phyloP scores from a whole-genome alignment of 768 basidiomycete species.

The Tricholoma hemisulphureum region DNA sequence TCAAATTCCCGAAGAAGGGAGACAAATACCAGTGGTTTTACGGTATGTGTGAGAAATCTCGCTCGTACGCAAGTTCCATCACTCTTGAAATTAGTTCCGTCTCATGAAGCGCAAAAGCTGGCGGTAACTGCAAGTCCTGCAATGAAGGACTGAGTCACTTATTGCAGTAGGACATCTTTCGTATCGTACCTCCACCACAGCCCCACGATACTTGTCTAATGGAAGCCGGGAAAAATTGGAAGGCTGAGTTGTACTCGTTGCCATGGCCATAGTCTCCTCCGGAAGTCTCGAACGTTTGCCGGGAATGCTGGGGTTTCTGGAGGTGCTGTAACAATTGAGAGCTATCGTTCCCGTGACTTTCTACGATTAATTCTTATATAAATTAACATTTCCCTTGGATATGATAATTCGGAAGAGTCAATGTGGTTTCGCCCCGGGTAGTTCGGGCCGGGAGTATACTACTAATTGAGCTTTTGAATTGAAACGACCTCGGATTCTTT shows the following conservation, averaged over 20 bases:
- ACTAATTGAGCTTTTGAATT: too few relatives aligned
- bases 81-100: slow-evolving; percentile 72
- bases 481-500: too few relatives aligned
- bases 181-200: slow-evolving; percentile 79
- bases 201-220: slow-evolving; percentile 73
- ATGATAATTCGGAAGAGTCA: too few relatives aligned
- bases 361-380: too few relatives aligned
- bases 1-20: background rate
- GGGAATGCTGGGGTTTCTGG: too few relatives aligned
- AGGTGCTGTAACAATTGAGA: too few relatives aligned
- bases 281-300: background rate
- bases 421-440: too few relatives aligned
- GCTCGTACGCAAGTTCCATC: slow-evolving; percentile 86
- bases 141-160: background rate
- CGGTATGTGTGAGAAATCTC: slow-evolving; percentile 95
- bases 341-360: background rate
- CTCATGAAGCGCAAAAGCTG: slow-evolving; percentile 79
- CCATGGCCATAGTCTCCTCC: slow-evolving; percentile 13
- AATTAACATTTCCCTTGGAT: too few relatives aligned
- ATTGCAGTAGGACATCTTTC: background rate
- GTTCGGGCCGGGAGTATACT: too few relatives aligned
- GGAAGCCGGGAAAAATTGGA: slow-evolving; percentile 10
- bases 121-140: slow-evolving; percentile 81
- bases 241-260: slow-evolving; percentile 4
- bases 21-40: slow-evolving; percentile 27